These are phyloP conservation scores for Fistulinella prunicolor DNA, from an alignment of 768 basidiomycete species.

Conservation along the genomic window DNA sequence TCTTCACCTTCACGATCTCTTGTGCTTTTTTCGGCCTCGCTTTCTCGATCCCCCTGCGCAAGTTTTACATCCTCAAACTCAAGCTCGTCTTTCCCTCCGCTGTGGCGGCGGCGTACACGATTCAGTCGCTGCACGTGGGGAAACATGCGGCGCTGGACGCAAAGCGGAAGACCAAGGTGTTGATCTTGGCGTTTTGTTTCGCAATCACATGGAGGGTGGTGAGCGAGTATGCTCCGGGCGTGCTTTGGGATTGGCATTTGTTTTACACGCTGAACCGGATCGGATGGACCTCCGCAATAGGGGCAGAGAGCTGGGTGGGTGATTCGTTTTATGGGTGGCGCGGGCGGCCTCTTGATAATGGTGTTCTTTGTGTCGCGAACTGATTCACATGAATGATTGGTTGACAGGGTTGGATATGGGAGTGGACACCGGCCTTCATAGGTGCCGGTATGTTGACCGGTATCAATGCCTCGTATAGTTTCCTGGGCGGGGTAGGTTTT, in stretches of 20 bases:
- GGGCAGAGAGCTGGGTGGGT: constrained; percentile 56
- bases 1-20: constrained; percentile 53
- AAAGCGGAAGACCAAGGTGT: constrained; percentile 52
- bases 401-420: constrained; percentile 23
- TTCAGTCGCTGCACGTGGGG: constrained; percentile 56
- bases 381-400: constrained; percentile 31
- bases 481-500: constrained; percentile 40
- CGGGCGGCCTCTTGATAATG: too few relatives aligned
- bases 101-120: constrained; percentile 64
- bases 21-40: constrained; percentile 62
- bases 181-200: constrained; percentile 44
- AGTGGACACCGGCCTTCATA: constrained; percentile 52
- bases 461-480: constrained; percentile 55
- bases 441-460: constrained; percentile 60
- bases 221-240: constrained; percentile 57
- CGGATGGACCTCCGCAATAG: constrained; percentile 59
- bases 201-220: constrained; percentile 53
- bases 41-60: constrained; percentile 62
- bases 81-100: constrained; percentile 64
- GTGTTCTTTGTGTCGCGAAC: background rate
- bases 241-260: constrained; percentile 62
- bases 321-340: too few relatives aligned
- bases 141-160: constrained; percentile 48
- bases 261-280: constrained; percentile 58
- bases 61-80: constrained; percentile 61